These are phyloP conservation scores for Curvularia eragrostidis DNA, from an alignment of 2,329 filamentous ascomycete genomes.

Conservation along the genomic window DNA sequence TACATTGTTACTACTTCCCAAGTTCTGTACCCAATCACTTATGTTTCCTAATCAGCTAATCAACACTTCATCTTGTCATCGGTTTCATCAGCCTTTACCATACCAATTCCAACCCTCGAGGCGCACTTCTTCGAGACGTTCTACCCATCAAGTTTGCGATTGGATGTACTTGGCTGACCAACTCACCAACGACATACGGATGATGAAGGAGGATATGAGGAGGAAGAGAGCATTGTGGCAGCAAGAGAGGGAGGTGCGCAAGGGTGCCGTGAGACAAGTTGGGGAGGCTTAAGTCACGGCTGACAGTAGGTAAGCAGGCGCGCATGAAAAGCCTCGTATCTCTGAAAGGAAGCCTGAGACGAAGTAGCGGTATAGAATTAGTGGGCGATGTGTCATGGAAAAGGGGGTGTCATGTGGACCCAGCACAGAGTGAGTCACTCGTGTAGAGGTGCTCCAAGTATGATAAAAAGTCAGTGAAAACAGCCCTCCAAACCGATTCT, in stretches of 20 bases:
- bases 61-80: neutral
- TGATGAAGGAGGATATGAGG: constrained; percentile 14
- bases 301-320: too few species aligned
- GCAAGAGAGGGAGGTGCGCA: constrained; percentile 7
- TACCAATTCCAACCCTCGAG: neutral
- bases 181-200: constrained; percentile 11
- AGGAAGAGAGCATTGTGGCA: constrained; percentile 12
- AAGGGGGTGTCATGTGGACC: neutral
- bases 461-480: neutral
- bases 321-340: neutral
- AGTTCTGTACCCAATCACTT: neutral
- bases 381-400: neutral
- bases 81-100: neutral
- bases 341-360: neutral
- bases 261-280: too few species aligned
- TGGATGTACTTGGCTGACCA: constrained; percentile 11
- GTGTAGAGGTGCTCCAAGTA: neutral
- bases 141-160: neutral
- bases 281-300: neutral
- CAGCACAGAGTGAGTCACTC: neutral
- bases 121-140: neutral
- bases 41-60: constrained; percentile 8
- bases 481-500: too few species aligned
- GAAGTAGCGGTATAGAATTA: neutral
- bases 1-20: neutral